phyloP scores from a whole-genome alignment of 495 filamentous ascomycete species.

The Penicillium manginii region DNA sequence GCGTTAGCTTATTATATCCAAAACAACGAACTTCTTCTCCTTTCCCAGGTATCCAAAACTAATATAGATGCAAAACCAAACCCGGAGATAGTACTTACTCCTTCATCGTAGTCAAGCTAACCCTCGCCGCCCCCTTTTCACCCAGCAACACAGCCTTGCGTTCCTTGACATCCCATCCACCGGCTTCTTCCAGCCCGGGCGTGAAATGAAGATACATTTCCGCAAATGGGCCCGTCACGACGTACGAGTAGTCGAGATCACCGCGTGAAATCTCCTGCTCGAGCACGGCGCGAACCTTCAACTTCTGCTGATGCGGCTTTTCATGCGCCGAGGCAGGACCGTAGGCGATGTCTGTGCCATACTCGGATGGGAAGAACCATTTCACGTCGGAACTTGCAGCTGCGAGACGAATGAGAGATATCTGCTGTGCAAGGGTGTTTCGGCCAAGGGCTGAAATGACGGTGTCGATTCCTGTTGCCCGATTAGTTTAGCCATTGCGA shows the following conservation, averaged over 20 bases:
- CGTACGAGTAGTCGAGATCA: conserved; percentile 63
- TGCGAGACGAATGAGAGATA: conserved; percentile 61
- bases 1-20: neutral
- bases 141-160: conserved; percentile 64
- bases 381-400: conserved; percentile 57
- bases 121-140: conserved; percentile 51
- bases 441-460: conserved; percentile 68
- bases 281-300: conserved; percentile 64
- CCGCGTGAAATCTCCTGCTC: conserved; percentile 43
- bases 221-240: conserved; percentile 70
- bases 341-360: conserved; percentile 76
- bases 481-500: neutral
- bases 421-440: conserved; percentile 58
- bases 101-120: conserved; percentile 68
- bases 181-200: conserved; percentile 35
- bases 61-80: neutral
- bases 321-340: conserved; percentile 59
- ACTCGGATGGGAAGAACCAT: conserved; percentile 74
- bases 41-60: neutral
- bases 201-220: conserved; percentile 61
- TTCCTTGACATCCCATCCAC: conserved; percentile 57
- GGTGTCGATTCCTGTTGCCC: conserved; percentile 59
- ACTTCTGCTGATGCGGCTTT: conserved; percentile 71
- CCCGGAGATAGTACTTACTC: conserved; percentile 59
- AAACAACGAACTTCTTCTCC: neutral